Evolutionary conservation across 1,284 basidiomycete species (phyloP), one percentile per base, ranked within the genome.

Genomic region (Ustilago cynodontis): DNA sequence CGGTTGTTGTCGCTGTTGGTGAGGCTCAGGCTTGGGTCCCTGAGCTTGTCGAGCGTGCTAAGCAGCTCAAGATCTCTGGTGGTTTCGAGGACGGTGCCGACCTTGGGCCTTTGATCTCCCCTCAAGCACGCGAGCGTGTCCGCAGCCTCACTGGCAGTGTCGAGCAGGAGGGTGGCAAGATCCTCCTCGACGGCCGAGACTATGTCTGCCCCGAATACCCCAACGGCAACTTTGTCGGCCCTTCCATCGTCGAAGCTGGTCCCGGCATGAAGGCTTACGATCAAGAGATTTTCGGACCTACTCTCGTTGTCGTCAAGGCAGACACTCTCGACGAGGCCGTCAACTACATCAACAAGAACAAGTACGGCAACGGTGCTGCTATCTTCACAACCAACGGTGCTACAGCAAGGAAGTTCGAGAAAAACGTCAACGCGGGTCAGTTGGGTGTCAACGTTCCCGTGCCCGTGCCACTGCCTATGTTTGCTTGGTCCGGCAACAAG

Each of bases 311-410:
- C 59, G 86, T 98, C 77, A 89, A 90, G 61, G 93, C 92, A 7
- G 91, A 94, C 61, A 94, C 92, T 1, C 88, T 99, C 52, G 95
- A 98, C 78, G 94, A 98, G 78, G 96, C 95, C 22, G 89, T 98
- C 71, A 61, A 73, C 24, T 73, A 77, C 68, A 80, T 82, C 65
- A 77, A 82, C 64, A 71, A 68, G 59, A 75, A 79, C 75, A 69
- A 73, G 53, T 80, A 77, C 55, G 88, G 95, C 2, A 98, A 98
- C 85, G 96, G 95, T 31, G 91, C 94, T n/a, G 93, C 94, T 24
- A 94, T 98, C 85, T 98, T 98, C 87, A 99, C 96, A 33, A 93
- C 95, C 87, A 94, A 93, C 54, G 96, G 96, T n/a, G 93, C 95
- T 33, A 94, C 94, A 8, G 95, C 94, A 22, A 91, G 96, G 71